These are phyloP conservation scores for Paramecium sexaurelia DNA, from an alignment of 73 alveolate genomes.

Conservation along the genomic window DNA sequence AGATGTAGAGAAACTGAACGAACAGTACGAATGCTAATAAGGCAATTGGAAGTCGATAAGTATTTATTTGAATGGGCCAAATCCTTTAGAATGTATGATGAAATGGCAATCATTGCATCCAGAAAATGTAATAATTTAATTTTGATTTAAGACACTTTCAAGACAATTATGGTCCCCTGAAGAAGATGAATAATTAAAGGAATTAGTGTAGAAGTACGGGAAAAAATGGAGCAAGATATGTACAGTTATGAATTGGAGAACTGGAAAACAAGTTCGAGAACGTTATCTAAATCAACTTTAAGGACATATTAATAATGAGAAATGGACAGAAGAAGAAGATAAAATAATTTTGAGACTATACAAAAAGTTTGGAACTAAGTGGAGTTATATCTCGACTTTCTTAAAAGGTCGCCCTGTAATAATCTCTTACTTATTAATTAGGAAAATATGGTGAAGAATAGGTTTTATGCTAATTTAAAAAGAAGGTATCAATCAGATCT, in stretches of 20 bases:
- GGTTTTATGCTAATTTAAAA: constrained; percentile 29
- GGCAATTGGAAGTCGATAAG: constrained; percentile 39
- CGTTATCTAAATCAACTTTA: constrained; percentile 22
- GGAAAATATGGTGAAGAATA: constrained; percentile 44
- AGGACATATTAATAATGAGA: background rate
- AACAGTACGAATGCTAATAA: background rate
- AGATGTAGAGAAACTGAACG: background rate
- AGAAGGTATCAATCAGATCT: constrained; percentile 15
- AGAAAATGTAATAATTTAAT: constrained; percentile 3
- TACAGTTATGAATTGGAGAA: constrained; percentile 56
- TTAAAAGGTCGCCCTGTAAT: constrained; percentile 47
- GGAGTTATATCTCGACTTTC: constrained; percentile 55
- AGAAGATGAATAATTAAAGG: constrained; percentile 37
- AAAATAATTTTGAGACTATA: constrained; percentile 13
- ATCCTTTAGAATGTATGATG: constrained; percentile 5
- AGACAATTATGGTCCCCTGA: constrained; percentile 26
- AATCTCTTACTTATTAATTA: background rate
- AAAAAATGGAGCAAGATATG: constrained; percentile 56
- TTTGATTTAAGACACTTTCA: background rate
- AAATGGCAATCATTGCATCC: constrained; percentile 40
- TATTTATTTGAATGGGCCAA: background rate
- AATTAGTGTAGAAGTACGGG: constrained; percentile 8
- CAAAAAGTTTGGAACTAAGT: constrained; percentile 49
- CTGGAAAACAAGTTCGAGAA: constrained; percentile 56
- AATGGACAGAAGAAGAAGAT: constrained; percentile 60